Percentiles rank a stretch among this genome's conserved stretches.
These are phyloP conservation scores for Xylaria flabelliformis DNA, from an alignment of 495 filamentous ascomycete species.

Conservation along the genomic window DNA sequence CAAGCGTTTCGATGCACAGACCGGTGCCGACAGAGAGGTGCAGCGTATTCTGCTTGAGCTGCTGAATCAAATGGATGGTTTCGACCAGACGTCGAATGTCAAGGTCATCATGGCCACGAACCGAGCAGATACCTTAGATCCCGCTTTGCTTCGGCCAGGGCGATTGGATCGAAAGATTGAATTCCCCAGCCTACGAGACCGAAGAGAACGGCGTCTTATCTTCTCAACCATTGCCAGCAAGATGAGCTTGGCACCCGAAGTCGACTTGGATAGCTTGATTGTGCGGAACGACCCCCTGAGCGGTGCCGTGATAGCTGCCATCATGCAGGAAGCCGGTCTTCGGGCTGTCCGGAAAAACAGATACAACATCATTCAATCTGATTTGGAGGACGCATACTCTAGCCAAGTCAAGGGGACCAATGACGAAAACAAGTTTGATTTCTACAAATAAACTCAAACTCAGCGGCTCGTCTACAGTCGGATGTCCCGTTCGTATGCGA, in stretches of 20 bases:
- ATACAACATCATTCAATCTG: slow-evolving; percentile 97
- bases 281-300: slow-evolving; percentile 94
- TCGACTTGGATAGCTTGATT: slow-evolving; percentile 94
- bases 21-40: slow-evolving; percentile 95
- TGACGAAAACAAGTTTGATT: slow-evolving; percentile 80
- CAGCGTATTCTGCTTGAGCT: slow-evolving; percentile 97
- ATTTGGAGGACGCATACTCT: slow-evolving; percentile 94
- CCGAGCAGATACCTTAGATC: slow-evolving; percentile 94
- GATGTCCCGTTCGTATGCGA: neutral
- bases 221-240: slow-evolving; percentile 94
- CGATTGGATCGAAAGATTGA: slow-evolving; percentile 98
- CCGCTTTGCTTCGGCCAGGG: slow-evolving; percentile 89
- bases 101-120: slow-evolving; percentile 99
- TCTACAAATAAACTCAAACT: slow-evolving; percentile 59
- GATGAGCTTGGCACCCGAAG: slow-evolving; percentile 96
- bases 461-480: neutral
- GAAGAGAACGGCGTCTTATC: slow-evolving; percentile 92
- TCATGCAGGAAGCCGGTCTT: slow-evolving; percentile 98
- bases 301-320: slow-evolving; percentile 95
- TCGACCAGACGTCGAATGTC: slow-evolving; percentile 97
- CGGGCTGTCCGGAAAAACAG: slow-evolving; percentile 96
- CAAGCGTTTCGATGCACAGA: slow-evolving; percentile 98
- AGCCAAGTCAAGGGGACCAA: slow-evolving; percentile 90
- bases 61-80: slow-evolving; percentile 99
- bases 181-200: slow-evolving; percentile 89